Evolutionary conservation across 2,329 filamentous ascomycete genomes (phyloP).

Genomic region (Aspergillus sp.): DNA sequence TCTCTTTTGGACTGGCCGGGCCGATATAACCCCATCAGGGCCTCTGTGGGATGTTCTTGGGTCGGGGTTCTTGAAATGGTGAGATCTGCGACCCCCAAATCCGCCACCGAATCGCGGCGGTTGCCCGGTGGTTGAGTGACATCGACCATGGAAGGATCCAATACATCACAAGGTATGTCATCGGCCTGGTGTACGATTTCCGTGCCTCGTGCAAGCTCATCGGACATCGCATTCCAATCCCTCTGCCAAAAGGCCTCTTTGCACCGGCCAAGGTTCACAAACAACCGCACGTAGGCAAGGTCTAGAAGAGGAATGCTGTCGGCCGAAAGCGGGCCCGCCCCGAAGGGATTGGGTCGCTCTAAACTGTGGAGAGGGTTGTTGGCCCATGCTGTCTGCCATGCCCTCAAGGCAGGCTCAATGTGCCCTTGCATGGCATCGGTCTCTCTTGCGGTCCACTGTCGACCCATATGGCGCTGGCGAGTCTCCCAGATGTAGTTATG

Average conservation of each 20-base stretch:
- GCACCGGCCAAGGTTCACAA: constrained; percentile 86
- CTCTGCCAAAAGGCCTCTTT: constrained; percentile 94
- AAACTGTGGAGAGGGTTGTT: constrained; percentile 81
- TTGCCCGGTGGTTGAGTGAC: constrained; percentile 16
- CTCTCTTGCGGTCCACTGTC: constrained; percentile 86
- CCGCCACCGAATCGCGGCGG: constrained; percentile 36
- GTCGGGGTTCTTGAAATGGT: constrained; percentile 37
- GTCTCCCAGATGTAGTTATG: constrained; percentile 99
- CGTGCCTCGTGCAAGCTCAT: constrained; percentile 75
- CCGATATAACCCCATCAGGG: constrained; percentile 32
- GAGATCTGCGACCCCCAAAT: constrained; percentile 37
- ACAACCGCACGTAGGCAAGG: constrained; percentile 86
- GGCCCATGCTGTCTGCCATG: constrained; percentile 92
- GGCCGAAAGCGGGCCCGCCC: constrained; percentile 76
- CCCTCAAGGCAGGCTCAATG: constrained; percentile 88
- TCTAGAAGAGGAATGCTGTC: constrained; percentile 90
- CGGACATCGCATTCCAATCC: constrained; percentile 87
- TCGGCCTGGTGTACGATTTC: constrained; percentile 75
- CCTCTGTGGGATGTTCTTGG: constrained; percentile 33
- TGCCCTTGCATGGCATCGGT: constrained; percentile 95
- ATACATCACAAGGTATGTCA: constrained; percentile 28
- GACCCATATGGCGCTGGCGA: constrained; percentile 81
- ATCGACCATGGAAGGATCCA: constrained; percentile 29
- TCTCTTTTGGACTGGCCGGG: constrained; percentile 66
- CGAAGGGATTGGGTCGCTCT: constrained; percentile 81